Percentiles rank a stretch among this genome's conserved stretches.
phyloP scores from a whole-genome alignment of 805 yeast genomes.

The Kazachstania kunashirensis region DNA sequence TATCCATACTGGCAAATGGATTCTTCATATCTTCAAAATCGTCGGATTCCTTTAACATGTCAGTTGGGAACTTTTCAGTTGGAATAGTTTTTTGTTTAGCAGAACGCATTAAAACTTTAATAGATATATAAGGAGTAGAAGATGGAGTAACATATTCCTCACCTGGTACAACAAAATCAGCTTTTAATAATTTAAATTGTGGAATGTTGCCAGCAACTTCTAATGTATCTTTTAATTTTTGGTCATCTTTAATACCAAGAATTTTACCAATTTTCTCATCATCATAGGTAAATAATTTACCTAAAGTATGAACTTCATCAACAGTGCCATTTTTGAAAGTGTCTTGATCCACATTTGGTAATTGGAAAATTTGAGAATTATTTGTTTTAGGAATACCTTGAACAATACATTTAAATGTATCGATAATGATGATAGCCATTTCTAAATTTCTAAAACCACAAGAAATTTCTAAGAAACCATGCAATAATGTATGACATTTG shows the following conservation, averaged over 20 bases:
- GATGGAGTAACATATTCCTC: conserved; percentile 61
- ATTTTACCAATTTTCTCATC: conserved; percentile 45
- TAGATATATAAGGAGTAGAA: conserved; percentile 61
- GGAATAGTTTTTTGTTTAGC: conserved; percentile 53
- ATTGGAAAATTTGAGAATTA: conserved; percentile 63
- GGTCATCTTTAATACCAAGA: conserved; percentile 43
- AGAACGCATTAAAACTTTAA: conserved; percentile 70
- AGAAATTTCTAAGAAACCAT: conserved; percentile 72
- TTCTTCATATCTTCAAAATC: conserved; percentile 58
- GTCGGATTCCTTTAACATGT: conserved; percentile 41
- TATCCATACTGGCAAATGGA: conserved; percentile 55
- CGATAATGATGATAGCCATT: conserved; percentile 48
- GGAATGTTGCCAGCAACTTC: conserved; percentile 60
- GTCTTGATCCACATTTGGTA: conserved; percentile 58
- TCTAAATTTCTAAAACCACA: conserved; percentile 67
- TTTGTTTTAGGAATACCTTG: conserved; percentile 60
- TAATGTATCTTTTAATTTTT: conserved; percentile 40
- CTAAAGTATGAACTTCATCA: conserved; percentile 44
- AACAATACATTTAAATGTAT: conserved; percentile 57
- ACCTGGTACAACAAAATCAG: conserved; percentile 81
- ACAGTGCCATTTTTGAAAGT: conserved; percentile 28
- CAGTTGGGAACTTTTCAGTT: conserved; percentile 29
- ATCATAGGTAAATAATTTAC: conserved; percentile 56
- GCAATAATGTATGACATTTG: conserved; percentile 52
- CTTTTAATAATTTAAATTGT: conserved; percentile 50